Base-by-base conservation (phyloP, 1,284 basidiomycete genomes). In the Apiotrichum veenhuisii region DNA sequence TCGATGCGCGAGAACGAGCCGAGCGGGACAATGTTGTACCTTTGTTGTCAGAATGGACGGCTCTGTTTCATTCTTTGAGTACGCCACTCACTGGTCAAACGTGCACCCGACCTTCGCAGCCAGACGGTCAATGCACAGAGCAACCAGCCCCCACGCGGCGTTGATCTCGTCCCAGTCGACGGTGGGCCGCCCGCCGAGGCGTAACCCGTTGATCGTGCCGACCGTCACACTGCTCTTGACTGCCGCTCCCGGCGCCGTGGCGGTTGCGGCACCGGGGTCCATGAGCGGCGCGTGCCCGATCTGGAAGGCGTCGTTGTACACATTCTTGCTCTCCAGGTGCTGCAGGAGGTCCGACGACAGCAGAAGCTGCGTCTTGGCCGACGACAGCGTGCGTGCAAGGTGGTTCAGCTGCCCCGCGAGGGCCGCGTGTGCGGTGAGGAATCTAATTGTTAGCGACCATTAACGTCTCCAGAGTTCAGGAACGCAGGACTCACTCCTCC, bases 91-190 rank as follows among this genome's bases (percentile, higher is more conserved):
- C 91, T 85, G 85, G 67, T 89, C 86, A 67, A 96, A 94, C 1
- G 84, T 84, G 72, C 85, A 91, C 55, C 90, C 91, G 11, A 96
- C 83, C 73, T 94, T 95, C 56, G 87, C 82, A 4, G 91, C 90
- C 50, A 98, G 84, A 5, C 92, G 92, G 67, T 94, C 89, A 17
- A 98, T 80, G 52, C 98, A 81, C 22, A 98, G 80, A n/a, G 95
- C 81, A 0, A 92, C 91, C 70, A 98, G 89, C 0, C 96, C 96
- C 92, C 95, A 97, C 3, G 96, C 96, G 7, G 96, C 96, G 71
- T 98, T 98, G 75, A 98, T 94, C 77, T 99, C 96, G 7, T 90
- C 85, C 94, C 95, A 99, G 71, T 98, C 95, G 27, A 98, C 91
- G 83, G 89, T 66, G 0, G 69, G 86, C 12, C 94, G 84, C 59